These are phyloP conservation scores for Pyrenochaeta sp. DNA, from an alignment of 2,329 filamentous ascomycete genomes.

Conservation along the genomic window DNA sequence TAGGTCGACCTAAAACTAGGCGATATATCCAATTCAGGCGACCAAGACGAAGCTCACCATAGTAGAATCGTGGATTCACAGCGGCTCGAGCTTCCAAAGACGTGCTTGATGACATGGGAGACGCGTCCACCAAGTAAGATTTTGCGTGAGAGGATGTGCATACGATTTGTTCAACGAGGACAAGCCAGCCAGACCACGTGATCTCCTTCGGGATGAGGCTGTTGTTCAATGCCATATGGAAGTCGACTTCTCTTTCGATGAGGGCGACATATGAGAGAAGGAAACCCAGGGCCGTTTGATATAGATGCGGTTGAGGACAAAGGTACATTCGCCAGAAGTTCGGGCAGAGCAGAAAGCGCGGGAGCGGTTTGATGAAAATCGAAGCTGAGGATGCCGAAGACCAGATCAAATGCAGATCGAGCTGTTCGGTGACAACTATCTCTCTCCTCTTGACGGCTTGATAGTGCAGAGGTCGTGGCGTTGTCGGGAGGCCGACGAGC, in stretches of 20 bases:
- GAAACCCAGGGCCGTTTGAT: constrained; percentile 28
- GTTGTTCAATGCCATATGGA: constrained; percentile 18
- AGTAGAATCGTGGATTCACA: constrained; percentile 33
- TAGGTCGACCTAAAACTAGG: constrained; percentile 13
- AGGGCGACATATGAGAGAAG: constrained; percentile 27
- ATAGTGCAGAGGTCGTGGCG: constrained; percentile 27
- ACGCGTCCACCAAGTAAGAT: constrained; percentile 7
- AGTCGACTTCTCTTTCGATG: constrained; percentile 29
- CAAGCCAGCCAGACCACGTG: constrained; percentile 27
- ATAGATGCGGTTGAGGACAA: constrained; percentile 20
- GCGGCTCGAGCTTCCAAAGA: constrained; percentile 5
- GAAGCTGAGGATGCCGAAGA: constrained; percentile 10
- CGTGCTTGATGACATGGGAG: constrained; percentile 3
- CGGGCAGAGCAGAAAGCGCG: constrained; percentile 24
- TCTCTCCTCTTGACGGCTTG: constrained; percentile 28
- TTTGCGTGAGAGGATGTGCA: constrained; percentile 3
- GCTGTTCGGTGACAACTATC: constrained; percentile 27
- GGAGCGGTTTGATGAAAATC: constrained; percentile 31
- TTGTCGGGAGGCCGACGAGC: constrained; percentile 25
- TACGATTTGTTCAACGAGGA: constrained; percentile 18
- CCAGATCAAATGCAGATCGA: constrained; percentile 33
- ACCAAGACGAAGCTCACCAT: constrained; percentile 33
- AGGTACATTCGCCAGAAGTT: constrained; percentile 27
- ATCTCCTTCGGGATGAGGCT: constrained; percentile 27
- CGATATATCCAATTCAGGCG: constrained; percentile 36